Base-by-base conservation (phyloP, 345 rosid species). In the Brassica juncea region DNA sequence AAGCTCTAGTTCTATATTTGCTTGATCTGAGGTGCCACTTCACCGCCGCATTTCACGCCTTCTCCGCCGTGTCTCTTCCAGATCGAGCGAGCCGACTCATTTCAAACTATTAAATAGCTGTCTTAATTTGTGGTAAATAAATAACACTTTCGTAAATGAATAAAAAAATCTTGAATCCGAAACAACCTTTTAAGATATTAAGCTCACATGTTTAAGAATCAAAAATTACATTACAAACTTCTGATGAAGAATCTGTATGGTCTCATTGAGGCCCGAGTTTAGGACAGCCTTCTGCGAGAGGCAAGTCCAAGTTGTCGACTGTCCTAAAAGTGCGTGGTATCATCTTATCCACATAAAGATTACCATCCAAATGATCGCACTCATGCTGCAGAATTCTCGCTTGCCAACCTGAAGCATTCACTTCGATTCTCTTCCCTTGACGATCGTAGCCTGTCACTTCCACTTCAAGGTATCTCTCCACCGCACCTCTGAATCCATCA, bases 331-430 rank as follows among this genome's bases (percentile, higher is more conserved):
- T 92, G 81, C 87, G 89, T 7, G 86, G 88, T 16, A 86, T 76
- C 97, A 92, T 92, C 87, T 90, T 91, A 82, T 93, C 98, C 32
- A 91, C 97, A 11, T 91, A 93, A 6, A 93, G 85, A 74, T 85
- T 86, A 83, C 98, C 98, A 47, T 88, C 92, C 78, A 92, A 84
- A 88, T 94, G 99, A 81, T 94, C 94, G 49, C 91, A 94, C 42
- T 94, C 99, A 3, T 94, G 99, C 71, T 94, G 98, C 76, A 94
- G 72, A 54, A 94, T 90, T 39, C 98, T 92, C 0, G 97, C 97
- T 75, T 90, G 94, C 97, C 99, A 92, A 39, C 99, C 99, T 0
- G 91, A 89, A 73, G 99, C 97, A 73, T 86, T 85, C 60, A 92
- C 88, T 84, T 84, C 82, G 23, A 94, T 86, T 27, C 77, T 83